Conservation (phyloP, 2,329 filamentous ascomycete genomes). For the Claviceps capensis region DNA sequence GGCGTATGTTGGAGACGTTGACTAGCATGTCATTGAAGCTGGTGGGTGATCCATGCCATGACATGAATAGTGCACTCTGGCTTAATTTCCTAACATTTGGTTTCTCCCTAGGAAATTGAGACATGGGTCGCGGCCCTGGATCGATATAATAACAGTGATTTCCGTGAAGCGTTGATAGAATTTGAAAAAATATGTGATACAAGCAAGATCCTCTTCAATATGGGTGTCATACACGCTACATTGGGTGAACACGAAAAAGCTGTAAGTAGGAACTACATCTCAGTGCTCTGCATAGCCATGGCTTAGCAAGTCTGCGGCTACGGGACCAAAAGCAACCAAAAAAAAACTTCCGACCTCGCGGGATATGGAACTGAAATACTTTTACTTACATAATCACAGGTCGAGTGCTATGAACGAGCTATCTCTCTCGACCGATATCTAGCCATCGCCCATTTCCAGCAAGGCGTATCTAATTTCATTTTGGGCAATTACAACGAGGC, state of each 20-base stretch:
- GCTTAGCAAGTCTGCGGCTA: background rate
- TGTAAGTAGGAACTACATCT: slow-evolving; percentile 39
- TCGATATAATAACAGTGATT: slow-evolving; percentile 95
- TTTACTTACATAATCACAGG: slow-evolving; percentile 33
- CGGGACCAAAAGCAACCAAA: no score
- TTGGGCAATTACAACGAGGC: slow-evolving; percentile 96
- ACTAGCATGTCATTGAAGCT: slow-evolving; percentile 44
- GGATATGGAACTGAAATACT: background rate
- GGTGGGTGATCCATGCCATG: slow-evolving; percentile 23
- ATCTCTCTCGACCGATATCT: slow-evolving; percentile 88
- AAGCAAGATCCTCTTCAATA: slow-evolving; percentile 97
- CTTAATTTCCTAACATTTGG: background rate
- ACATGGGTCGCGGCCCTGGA: slow-evolving; percentile 88
- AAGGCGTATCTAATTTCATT: slow-evolving; percentile 95
- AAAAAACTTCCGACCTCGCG: background rate
- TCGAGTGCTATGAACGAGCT: slow-evolving; percentile 88
- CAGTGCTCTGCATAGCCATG: background rate
- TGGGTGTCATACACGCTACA: slow-evolving; percentile 93
- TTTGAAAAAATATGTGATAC: slow-evolving; percentile 88
- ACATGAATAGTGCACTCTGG: background rate
- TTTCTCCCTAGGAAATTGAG: slow-evolving; percentile 73
- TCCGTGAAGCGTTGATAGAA: slow-evolving; percentile 71
- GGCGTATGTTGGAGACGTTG: background rate
- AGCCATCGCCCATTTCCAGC: slow-evolving; percentile 94
- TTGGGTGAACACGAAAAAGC: slow-evolving; percentile 92